Evolutionary conservation across 768 basidiomycete genomes (phyloP).

Genomic region (Leccinum uliginosum): DNA sequence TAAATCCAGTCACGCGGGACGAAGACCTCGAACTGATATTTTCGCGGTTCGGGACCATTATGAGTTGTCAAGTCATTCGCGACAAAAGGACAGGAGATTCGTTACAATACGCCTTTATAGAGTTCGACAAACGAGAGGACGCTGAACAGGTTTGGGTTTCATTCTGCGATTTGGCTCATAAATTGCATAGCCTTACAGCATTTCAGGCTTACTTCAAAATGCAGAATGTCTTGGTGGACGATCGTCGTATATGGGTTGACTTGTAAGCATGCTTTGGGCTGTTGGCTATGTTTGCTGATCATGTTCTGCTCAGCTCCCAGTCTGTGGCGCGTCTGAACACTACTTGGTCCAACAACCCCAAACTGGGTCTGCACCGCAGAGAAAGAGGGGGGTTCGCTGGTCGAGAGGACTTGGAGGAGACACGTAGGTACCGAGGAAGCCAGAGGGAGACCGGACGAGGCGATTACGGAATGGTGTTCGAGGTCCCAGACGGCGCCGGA

Average conservation of each 20-base stretch:
- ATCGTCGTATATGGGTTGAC: slow-evolving; percentile 98
- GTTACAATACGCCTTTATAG: slow-evolving; percentile 97
- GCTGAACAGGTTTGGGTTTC: slow-evolving; percentile 76
- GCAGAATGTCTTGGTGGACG: slow-evolving; percentile 98
- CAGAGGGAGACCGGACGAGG: slow-evolving; percentile 28
- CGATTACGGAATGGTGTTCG: slow-evolving; percentile 80
- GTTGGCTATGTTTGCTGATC: slow-evolving; percentile 15
- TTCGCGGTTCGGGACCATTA: slow-evolving; percentile 89
- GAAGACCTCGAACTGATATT: slow-evolving; percentile 98
- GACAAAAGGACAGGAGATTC: slow-evolving; percentile 97
- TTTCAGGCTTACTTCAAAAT: slow-evolving; percentile 95
- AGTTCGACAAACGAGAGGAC: slow-evolving; percentile 90
- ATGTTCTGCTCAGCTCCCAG: slow-evolving; percentile 60
- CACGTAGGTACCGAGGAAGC: slow-evolving; percentile 55
- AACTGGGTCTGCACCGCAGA: slow-evolving; percentile 41
- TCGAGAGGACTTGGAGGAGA: slow-evolving; percentile 69
- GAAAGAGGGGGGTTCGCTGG: slow-evolving; percentile 55
- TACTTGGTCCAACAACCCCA: slow-evolving; percentile 76
- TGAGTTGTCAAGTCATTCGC: slow-evolving; percentile 96
- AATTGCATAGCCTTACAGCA: slow-evolving; percentile 4
- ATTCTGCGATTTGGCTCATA: background rate
- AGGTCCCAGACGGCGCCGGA: slow-evolving; percentile 44
- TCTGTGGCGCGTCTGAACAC: slow-evolving; percentile 87
- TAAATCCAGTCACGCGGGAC: slow-evolving; percentile 92
- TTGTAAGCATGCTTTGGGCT: slow-evolving; percentile 56